These are phyloP conservation scores for Kodamaea kakaduensis DNA, from an alignment of 805 yeast genomes.

Conservation along the genomic window DNA sequence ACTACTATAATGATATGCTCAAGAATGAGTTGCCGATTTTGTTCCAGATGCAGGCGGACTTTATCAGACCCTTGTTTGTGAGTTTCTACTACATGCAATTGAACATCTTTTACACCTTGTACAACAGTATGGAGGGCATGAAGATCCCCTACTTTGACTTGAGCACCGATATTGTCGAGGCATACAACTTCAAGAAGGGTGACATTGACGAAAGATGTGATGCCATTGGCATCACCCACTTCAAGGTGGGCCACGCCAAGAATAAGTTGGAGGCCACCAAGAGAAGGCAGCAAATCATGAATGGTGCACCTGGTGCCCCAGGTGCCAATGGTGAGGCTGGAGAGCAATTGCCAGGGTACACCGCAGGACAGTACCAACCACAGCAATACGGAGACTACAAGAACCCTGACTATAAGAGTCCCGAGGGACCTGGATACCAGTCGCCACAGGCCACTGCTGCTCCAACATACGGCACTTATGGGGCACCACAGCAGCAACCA, in stretches of 20 bases:
- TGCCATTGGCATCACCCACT: conserved; percentile 83
- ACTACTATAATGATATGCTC: conserved; percentile 92
- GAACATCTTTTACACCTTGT: conserved; percentile 91
- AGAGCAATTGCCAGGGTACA: conserved; percentile 25
- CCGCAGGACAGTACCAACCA: conserved; percentile 11
- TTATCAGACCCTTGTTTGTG: conserved; percentile 90
- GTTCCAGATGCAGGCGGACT: conserved; percentile 85
- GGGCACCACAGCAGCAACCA: conserved; percentile 12
- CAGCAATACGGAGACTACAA: conserved; percentile 25
- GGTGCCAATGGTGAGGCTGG: conserved; percentile 17
- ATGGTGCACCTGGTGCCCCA: conserved; percentile 18
- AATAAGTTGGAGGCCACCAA: conserved; percentile 78
- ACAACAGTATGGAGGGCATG: conserved; percentile 89
- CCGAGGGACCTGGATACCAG: conserved; percentile 15
- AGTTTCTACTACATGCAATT: conserved; percentile 96
- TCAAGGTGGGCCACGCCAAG: conserved; percentile 85
- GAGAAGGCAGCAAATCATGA: conserved; percentile 58
- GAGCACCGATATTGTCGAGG: conserved; percentile 75
- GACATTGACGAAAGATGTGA: conserved; percentile 87
- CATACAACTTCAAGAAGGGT: conserved; percentile 79
- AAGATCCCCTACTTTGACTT: conserved; percentile 95
- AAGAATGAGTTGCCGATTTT: conserved; percentile 85
- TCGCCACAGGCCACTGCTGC: conserved; percentile 9
- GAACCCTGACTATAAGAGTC: conserved; percentile 13
- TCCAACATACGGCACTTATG: conserved; percentile 10